phyloP scores from a whole-genome alignment of 2,329 filamentous ascomycete species.

The Nemania sp. region DNA sequence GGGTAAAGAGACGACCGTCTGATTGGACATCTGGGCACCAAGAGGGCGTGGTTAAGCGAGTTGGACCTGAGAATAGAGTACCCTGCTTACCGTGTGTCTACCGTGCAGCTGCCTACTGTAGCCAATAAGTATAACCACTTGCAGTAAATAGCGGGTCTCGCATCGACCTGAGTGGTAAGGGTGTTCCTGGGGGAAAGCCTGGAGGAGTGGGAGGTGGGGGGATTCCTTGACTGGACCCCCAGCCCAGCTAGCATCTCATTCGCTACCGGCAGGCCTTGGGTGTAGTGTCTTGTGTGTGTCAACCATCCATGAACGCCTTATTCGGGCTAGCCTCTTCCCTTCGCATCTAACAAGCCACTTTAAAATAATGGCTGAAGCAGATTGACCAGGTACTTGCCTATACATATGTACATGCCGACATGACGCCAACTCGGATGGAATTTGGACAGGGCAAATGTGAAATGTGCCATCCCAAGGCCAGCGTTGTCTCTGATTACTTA shows the following conservation, averaged over 20 bases:
- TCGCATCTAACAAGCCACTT: constrained; percentile 21
- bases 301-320: constrained; percentile 31
- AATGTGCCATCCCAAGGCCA: background rate
- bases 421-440: background rate
- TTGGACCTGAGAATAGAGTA: constrained; percentile 26
- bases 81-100: background rate
- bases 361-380: constrained; percentile 5
- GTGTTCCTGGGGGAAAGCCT: constrained; percentile 17
- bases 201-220: constrained; percentile 16
- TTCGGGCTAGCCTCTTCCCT: constrained; percentile 34
- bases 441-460: background rate
- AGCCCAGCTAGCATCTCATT: constrained; percentile 33
- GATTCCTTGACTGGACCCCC: constrained; percentile 19
- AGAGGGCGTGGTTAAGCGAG: constrained; percentile 46
- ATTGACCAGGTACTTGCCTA: background rate
- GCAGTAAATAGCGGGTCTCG: background rate
- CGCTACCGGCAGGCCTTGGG: constrained; percentile 35
- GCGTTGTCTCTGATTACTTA: background rate
- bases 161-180: background rate
- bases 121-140: background rate
- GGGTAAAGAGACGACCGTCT: constrained; percentile 13
- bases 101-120: background rate
- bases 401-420: background rate
- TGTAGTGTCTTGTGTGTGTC: constrained; percentile 42
- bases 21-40: constrained; percentile 40